Evolutionary conservation across 345 rosid genomes (phyloP).

Genomic region (Populus euphratica): DNA sequence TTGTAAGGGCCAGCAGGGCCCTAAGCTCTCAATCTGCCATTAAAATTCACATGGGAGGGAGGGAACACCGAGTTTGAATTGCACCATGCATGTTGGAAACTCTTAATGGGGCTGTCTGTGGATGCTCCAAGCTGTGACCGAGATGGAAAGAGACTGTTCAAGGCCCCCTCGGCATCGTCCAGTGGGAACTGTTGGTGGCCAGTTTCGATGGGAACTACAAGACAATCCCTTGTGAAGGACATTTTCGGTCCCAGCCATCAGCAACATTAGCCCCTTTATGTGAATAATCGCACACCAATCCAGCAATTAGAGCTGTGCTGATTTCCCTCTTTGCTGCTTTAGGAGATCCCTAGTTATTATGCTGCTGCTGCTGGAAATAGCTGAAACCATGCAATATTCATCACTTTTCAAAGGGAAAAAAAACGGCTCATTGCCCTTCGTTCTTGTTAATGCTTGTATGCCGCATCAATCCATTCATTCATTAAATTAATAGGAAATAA

Average conservation of each 20-base stretch:
- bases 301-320: neutral
- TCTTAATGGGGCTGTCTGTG: neutral
- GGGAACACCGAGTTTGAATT: neutral
- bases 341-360: constrained; percentile 14
- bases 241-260: constrained; percentile 16
- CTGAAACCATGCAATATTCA: constrained; percentile 1
- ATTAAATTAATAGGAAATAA: too few species aligned
- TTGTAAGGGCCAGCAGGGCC: neutral
- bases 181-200: neutral
- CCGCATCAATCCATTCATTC: too few species aligned
- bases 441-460: neutral
- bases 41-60: constrained; percentile 12
- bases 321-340: neutral
- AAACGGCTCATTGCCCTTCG: neutral
- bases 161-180: constrained; percentile 14
- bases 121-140: neutral
- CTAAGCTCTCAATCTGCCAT: constrained; percentile 1
- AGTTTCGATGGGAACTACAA: constrained; percentile 4
- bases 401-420: neutral
- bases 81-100: neutral
- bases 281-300: too few species aligned
- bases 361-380: neutral
- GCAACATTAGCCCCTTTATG: neutral
- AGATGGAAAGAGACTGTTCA: constrained; percentile 6
- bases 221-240: constrained; percentile 50